These are phyloP conservation scores for Mycotypha africana DNA, from an alignment of 371 early-diverging fungal genomes.

Conservation along the genomic window DNA sequence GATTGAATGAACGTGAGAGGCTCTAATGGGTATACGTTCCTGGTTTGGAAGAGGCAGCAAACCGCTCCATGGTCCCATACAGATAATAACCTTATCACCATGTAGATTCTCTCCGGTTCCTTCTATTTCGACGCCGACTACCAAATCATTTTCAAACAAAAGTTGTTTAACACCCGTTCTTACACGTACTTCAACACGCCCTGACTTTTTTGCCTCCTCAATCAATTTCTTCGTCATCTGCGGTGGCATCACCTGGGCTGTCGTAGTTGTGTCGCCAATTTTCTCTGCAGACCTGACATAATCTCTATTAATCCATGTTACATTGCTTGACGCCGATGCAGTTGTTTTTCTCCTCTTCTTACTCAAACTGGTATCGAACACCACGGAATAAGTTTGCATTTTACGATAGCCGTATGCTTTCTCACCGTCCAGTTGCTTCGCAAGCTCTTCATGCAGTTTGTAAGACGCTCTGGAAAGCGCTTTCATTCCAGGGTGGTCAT, in stretches of 20 bases:
- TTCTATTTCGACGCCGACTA: slow-evolving; percentile 27
- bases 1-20: slow-evolving; percentile 42
- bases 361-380: slow-evolving; percentile 8
- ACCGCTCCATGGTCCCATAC: slow-evolving; percentile 54
- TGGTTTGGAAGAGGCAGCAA: slow-evolving; percentile 17
- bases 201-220: slow-evolving; percentile 36
- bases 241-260: slow-evolving; percentile 61
- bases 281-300: slow-evolving; percentile 28
- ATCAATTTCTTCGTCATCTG: slow-evolving; percentile 45
- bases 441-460: slow-evolving; percentile 56
- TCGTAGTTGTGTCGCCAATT: slow-evolving; percentile 45
- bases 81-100: slow-evolving; percentile 34
- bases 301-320: slow-evolving; percentile 38
- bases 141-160: slow-evolving; percentile 11
- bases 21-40: slow-evolving; percentile 25
- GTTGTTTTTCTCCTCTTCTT: too few species aligned
- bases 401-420: slow-evolving; percentile 55
- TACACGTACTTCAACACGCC: slow-evolving; percentile 11
- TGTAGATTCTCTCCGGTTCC: slow-evolving; percentile 14
- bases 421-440: slow-evolving; percentile 46
- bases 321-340: too few species aligned
- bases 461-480: slow-evolving; percentile 51
- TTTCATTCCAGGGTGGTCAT: slow-evolving; percentile 42
- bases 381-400: slow-evolving; percentile 46
- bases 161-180: slow-evolving; percentile 19